Conservation (phyloP, 345 rosid species). For the Hibiscus syriacus region DNA sequence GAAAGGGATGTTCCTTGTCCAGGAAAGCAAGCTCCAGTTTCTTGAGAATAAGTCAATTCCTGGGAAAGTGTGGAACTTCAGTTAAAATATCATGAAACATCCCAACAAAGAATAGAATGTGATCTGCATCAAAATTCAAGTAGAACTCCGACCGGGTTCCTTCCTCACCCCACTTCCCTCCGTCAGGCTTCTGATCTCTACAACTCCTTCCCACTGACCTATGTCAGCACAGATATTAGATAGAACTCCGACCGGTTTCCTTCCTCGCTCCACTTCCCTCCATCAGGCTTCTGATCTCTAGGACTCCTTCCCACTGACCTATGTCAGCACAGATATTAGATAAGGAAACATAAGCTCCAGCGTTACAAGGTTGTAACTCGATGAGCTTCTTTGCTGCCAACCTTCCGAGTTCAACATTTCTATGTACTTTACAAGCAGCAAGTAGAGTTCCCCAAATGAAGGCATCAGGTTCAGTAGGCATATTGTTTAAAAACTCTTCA, state of each 20-base stretch:
- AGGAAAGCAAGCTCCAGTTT: not conserved
- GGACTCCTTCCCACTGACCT: constrained; percentile 73
- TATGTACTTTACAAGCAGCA: constrained; percentile 69
- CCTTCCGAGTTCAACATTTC: constrained; percentile 62
- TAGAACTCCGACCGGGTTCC: constrained; percentile 63
- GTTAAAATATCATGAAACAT: not conserved
- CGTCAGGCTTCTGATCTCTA: constrained; percentile 50
- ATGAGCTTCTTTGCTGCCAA: constrained; percentile 51
- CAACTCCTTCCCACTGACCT: constrained; percentile 73
- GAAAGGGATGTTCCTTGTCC: not conserved
- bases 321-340: constrained; percentile 68
- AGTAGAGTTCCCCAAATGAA: constrained; percentile 75
- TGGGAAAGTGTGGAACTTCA: not conserved
- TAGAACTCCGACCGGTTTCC: constrained; percentile 63
- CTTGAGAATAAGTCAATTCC: not conserved
- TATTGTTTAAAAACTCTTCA: constrained; percentile 44
- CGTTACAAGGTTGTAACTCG: constrained; percentile 43
- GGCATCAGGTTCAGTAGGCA: constrained; percentile 57
- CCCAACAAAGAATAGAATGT: not conserved
- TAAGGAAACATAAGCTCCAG: constrained; percentile 62
- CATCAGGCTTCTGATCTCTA: constrained; percentile 51
- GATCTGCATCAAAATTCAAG: not conserved
- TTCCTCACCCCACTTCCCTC: constrained; percentile 45
- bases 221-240: constrained; percentile 67
- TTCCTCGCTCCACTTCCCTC: constrained; percentile 44